Base-by-base conservation (phyloP, 192 early-diverging fungal genomes). In the Chytriomyces sp. region DNA sequence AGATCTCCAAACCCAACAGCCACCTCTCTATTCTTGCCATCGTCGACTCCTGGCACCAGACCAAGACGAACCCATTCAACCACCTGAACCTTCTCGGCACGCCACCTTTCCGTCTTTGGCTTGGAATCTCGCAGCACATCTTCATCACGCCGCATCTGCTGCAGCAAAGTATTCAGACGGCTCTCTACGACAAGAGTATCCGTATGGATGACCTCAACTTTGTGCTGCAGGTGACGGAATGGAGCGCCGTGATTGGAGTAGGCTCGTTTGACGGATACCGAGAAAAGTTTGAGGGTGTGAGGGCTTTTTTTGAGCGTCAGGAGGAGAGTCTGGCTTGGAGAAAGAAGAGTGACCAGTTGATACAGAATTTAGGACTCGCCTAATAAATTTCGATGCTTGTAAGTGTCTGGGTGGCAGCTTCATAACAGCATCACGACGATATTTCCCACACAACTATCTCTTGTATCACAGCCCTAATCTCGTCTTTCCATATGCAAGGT, bases 21-120 rank as follows among this genome's bases (percentile, higher is more conserved):
- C 96, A 99, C 68, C 78, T 99, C 36, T 98, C 96, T 3, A 75
- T 99, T 28, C 77, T 99, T 39, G 91, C 94, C 44, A 96, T 96
- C 75, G 96, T 88, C 1, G 96, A 97, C 68, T 96, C 94, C 72
- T 99, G 96, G 96, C 84, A 93, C 78, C 80, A 78, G 5, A 85
- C 95, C 72, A 72, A 78, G 22, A 89, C 94, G 77, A 92, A 93
- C 22, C 44, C 44, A 2, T 49, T 49, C 44, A 22, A 49, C 22
- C 44, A 49, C 8, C 68, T 59, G 59, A 39, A 10, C 64, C 22
- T 61, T 59, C 58, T 63, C 25, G 30, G 2, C 28, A 22, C 25
- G 17, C 59, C 12, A 58, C 38, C 3, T 52, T n/a, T 56, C 71
- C 53, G 40, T 12, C 49, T 52, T 17, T 39, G 34, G 57, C 56